These are phyloP conservation scores for Obba rivulosa DNA, from an alignment of 768 basidiomycete genomes.

Conservation along the genomic window DNA sequence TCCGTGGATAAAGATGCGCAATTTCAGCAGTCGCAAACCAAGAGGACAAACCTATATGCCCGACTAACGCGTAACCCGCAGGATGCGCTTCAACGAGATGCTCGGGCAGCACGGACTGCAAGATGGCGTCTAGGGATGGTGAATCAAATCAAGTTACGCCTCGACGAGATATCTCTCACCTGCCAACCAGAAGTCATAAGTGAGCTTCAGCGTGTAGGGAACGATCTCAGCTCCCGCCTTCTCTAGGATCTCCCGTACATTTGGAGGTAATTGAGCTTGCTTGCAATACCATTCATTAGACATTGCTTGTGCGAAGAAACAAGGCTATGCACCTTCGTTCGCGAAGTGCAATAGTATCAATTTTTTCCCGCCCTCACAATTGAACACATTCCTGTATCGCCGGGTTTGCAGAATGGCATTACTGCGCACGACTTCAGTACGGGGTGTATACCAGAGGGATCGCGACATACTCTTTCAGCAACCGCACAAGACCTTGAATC, in stretches of 20 bases:
- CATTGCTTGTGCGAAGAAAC: conserved; percentile 15
- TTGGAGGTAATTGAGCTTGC: conserved; percentile 63
- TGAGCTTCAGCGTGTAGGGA: conserved; percentile 55
- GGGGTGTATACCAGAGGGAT: background rate
- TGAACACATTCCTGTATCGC: conserved; percentile 56
- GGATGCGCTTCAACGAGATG: conserved; percentile 75
- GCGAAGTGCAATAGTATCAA: conserved; percentile 64
- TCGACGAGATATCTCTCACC: conserved; percentile 37
- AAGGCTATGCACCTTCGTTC: conserved; percentile 44
- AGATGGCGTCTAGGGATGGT: conserved; percentile 62
- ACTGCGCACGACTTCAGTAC: background rate
- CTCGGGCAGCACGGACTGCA: conserved; percentile 77
- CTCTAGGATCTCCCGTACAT: conserved; percentile 50
- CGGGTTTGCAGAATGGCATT: conserved; percentile 66
- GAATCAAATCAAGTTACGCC: background rate
- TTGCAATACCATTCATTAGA: conserved; percentile 28
- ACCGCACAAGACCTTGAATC: conserved; percentile 51
- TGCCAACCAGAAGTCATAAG: conserved; percentile 87
- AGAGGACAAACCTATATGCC: conserved; percentile 78
- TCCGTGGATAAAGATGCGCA: background rate
- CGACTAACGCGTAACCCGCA: conserved; percentile 79
- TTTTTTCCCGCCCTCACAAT: conserved; percentile 42
- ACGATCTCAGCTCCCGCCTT: conserved; percentile 52
- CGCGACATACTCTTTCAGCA: conserved; percentile 51
- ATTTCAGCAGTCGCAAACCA: background rate